phyloP scores from a whole-genome alignment of 306 rosid genomes.

The Datisca glomerata region DNA sequence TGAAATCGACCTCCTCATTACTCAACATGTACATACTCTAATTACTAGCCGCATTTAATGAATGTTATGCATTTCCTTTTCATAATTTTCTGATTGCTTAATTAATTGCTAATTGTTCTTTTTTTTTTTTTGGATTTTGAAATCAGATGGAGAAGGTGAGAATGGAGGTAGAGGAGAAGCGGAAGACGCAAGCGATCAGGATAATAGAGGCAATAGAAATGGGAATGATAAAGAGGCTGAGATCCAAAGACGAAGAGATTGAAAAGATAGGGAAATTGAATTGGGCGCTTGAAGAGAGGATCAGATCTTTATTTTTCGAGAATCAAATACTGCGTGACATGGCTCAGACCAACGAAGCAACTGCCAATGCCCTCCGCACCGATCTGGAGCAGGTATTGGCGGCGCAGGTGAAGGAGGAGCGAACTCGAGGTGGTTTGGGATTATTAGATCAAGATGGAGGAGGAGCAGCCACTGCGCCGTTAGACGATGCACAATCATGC shows the following conservation, averaged over 20 bases:
- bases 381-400: constrained; percentile 53
- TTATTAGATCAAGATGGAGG: background rate
- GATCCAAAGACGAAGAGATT: constrained; percentile 58
- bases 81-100: background rate
- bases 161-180: constrained; percentile 46
- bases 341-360: constrained; percentile 77
- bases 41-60: no score
- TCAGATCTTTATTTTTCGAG: constrained; percentile 45
- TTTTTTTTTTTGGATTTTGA: background rate
- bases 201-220: constrained; percentile 49
- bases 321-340: constrained; percentile 81
- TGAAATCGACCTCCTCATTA: constrained; percentile 43
- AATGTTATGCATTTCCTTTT: no score
- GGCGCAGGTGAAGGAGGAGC: constrained; percentile 15
- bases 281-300: constrained; percentile 60
- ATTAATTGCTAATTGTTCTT: background rate
- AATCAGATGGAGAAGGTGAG: constrained; percentile 77
- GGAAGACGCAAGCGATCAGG: constrained; percentile 46
- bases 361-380: constrained; percentile 54
- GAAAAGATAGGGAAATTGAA: constrained; percentile 64
- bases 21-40: constrained; percentile 63
- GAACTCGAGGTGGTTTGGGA: background rate
- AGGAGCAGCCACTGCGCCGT: background rate
- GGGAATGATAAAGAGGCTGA: constrained; percentile 48
- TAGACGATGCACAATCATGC: constrained; percentile 46